phyloP scores from a whole-genome alignment of 2,329 filamentous ascomycete species.

The Colletotrichum plurivorum region DNA sequence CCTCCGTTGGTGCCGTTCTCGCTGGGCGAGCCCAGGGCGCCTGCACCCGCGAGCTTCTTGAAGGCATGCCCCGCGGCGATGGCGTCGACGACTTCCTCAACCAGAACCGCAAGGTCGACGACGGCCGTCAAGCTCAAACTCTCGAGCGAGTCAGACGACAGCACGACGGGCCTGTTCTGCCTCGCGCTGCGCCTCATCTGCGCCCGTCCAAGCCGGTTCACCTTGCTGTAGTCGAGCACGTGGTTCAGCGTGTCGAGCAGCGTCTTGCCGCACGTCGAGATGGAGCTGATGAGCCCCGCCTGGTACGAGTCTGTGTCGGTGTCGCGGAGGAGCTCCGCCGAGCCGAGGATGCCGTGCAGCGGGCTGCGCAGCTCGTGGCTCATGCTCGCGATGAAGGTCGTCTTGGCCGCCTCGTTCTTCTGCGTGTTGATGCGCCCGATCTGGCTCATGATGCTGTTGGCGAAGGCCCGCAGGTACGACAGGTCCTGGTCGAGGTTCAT shows the following conservation, averaged over 20 bases:
- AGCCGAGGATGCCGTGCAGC: slow-evolving; percentile 70
- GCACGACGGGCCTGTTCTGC: slow-evolving; percentile 40
- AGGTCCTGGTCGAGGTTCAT: slow-evolving; percentile 54
- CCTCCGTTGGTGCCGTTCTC: not conserved
- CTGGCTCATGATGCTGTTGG: slow-evolving; percentile 64
- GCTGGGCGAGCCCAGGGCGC: slow-evolving; percentile 2
- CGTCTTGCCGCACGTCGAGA: slow-evolving; percentile 62
- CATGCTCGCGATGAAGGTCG: slow-evolving; percentile 71
- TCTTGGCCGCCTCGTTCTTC: slow-evolving; percentile 66
- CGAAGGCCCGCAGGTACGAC: slow-evolving; percentile 55
- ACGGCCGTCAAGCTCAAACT: slow-evolving; percentile 49
- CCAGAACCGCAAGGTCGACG: slow-evolving; percentile 50
- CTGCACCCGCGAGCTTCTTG: slow-evolving; percentile 40
- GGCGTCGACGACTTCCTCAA: slow-evolving; percentile 56
- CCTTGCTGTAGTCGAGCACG: slow-evolving; percentile 60
- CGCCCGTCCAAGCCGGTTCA: slow-evolving; percentile 51
- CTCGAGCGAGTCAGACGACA: slow-evolving; percentile 48
- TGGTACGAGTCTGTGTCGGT: slow-evolving; percentile 55
- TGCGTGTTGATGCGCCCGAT: slow-evolving; percentile 67
- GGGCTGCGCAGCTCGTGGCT: slow-evolving; percentile 71
- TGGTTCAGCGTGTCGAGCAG: slow-evolving; percentile 65
- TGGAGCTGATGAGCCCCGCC: slow-evolving; percentile 59
- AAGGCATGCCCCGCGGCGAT: slow-evolving; percentile 54
- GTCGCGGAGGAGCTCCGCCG: slow-evolving; percentile 63
- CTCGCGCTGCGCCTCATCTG: slow-evolving; percentile 42